Conservation (phyloP, 2,329 filamentous ascomycete species). For the Colletotrichum eremochloae region DNA sequence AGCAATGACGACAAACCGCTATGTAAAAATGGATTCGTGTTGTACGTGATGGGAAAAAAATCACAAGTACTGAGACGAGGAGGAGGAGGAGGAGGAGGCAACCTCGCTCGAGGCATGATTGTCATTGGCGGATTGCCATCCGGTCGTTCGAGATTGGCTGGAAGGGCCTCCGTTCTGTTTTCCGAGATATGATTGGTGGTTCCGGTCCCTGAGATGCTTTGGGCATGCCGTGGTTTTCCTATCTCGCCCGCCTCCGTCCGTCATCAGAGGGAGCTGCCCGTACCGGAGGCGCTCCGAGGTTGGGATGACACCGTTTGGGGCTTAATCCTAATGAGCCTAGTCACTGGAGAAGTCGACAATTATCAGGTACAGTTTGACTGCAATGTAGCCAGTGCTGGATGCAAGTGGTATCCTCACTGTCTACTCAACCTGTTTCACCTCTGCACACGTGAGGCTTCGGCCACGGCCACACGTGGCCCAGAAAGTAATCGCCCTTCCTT, state of each 20-base stretch:
- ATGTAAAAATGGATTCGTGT: no score
- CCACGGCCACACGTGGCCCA: background rate
- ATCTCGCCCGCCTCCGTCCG: background rate
- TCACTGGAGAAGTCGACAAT: background rate
- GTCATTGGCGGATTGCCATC: background rate
- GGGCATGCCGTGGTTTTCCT: background rate
- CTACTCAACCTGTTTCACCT: background rate
- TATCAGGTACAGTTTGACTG: background rate
- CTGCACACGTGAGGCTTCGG: background rate
- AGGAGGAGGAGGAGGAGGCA: background rate
- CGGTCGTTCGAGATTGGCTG: background rate
- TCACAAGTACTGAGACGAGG: no score
- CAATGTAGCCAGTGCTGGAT: slow-evolving; percentile 18
- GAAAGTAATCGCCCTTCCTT: no score
- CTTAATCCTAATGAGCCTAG: background rate
- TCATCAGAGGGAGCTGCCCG: background rate
- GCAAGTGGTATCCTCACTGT: slow-evolving; percentile 5
- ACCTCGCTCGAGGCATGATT: no score
- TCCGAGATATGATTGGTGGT: background rate
- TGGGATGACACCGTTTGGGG: background rate
- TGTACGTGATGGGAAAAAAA: no score
- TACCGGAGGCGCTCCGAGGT: background rate
- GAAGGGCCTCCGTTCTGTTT: background rate
- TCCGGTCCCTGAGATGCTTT: background rate
- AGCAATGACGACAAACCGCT: no score